Base-by-base conservation (phyloP, 352 stramenopile genomes). In the Globisporangium okanoganense region DNA sequence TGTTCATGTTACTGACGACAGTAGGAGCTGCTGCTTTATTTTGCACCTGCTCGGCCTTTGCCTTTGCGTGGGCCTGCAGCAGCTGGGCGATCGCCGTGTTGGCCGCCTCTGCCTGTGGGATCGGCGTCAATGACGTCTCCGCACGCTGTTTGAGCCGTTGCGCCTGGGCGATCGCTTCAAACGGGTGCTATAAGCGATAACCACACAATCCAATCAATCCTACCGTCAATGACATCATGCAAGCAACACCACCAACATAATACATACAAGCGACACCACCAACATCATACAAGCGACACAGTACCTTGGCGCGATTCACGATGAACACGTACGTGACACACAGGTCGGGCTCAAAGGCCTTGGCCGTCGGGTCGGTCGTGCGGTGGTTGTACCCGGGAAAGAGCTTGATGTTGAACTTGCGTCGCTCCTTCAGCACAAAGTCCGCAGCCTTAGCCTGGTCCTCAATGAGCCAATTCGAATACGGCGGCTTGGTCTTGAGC, bases 281-380 rank as follows among this genome's bases (percentile, higher is more conserved):
- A 18, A 44, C 31, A 18, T 3, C 36, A 56, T 18, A 22, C 24
- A 61, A 41, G 36, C 36, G 36, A 18, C 36, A 41, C 45, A n/a
- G 9, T 41, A 95, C 84, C 70, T 90, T 91, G 24, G 57, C 61
- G 18, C 86, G 81, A 66, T 95, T 88, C 27, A 94, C 84, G 53
- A 96, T 75, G 60, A 95, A 96, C 24, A 92, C 75, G 66, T 94
- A 96, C 13, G 85, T 95, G 61, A 81, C 72, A 61, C 88, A 95
- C 3, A 89, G 71, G 45, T 93, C 79, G 2, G 87, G 66, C 60
- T 96, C 85, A 51, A 95, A 95, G 47, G 72, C 78, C 67, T 95
- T 94, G 38, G 88, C 88, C 36, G 84, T 72, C 35, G 86, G 87
- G 65, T 95, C 85, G 5, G 88, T 96, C 51, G 88, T 96, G 35